phyloP scores from a whole-genome alignment of 257 asterid genomes.

The Euphrasia confusa region DNA sequence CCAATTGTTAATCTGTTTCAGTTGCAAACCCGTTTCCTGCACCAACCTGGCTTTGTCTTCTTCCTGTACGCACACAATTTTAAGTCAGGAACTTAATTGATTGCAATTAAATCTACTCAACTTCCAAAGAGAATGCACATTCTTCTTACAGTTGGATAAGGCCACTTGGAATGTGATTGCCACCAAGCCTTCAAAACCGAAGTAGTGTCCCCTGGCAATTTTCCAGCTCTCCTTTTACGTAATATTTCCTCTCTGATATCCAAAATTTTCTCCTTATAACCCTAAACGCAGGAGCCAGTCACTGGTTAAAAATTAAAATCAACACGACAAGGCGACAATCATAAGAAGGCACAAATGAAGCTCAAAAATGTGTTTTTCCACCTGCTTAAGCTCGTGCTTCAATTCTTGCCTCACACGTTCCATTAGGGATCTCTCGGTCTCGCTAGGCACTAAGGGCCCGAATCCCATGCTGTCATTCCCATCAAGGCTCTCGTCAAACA shows the following conservation, averaged over 20 bases:
- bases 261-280: conserved; percentile 66
- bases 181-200: conserved; percentile 76
- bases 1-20: conserved; percentile 89
- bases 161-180: conserved; percentile 90
- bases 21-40: conserved; percentile 85
- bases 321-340: neutral
- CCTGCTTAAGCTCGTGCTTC: conserved; percentile 95
- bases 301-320: neutral
- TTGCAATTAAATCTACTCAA: neutral
- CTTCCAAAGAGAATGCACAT: neutral
- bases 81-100: neutral
- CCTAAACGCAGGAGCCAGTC: conserved; percentile 27
- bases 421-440: conserved; percentile 92
- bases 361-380: conserved; percentile 16
- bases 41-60: conserved; percentile 85
- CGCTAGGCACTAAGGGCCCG: conserved; percentile 86
- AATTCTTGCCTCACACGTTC: conserved; percentile 95
- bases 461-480: conserved; percentile 88
- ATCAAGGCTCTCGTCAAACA: conserved; percentile 82
- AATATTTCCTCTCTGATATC: conserved; percentile 55
- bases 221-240: conserved; percentile 52
- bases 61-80: conserved; percentile 41
- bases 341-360: neutral
- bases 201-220: conserved; percentile 79
- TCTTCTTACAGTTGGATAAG: conserved; percentile 68